Percentiles rank a stretch among this genome's conserved stretches.
phyloP scores from a whole-genome alignment of 2,329 filamentous ascomycete species.

The Lachnellula arida region DNA sequence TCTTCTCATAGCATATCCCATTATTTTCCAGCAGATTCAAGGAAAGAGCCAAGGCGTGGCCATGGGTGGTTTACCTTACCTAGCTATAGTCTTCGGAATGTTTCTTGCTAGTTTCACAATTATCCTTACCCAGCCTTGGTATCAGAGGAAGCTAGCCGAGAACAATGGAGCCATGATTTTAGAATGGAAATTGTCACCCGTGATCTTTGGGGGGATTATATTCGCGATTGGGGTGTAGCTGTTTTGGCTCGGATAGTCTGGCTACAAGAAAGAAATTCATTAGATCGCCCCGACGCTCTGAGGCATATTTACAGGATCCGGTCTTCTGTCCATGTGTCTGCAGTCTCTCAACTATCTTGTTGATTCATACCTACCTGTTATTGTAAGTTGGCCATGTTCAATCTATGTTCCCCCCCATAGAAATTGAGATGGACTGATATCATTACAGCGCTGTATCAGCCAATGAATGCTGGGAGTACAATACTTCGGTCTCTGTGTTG shows the following conservation, averaged over 20 bases:
- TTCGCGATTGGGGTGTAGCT: neutral
- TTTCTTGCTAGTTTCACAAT: constrained; percentile 52
- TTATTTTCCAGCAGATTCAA: constrained; percentile 59
- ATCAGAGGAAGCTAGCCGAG: neutral
- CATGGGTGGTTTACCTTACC: constrained; percentile 59
- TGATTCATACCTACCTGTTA: constrained; percentile 54
- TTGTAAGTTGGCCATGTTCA: too few relatives aligned
- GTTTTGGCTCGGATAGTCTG: neutral
- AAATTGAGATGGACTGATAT: too few relatives aligned
- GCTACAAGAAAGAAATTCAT: constrained; percentile 39
- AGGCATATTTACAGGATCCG: constrained; percentile 61
- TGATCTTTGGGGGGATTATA: neutral
- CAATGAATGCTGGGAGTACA: too few relatives aligned
- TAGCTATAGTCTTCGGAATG: constrained; percentile 58
- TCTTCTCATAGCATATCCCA: constrained; percentile 46
- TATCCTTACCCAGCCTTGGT: constrained; percentile 31
- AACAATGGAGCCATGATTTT: neutral
- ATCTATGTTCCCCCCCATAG: too few relatives aligned
- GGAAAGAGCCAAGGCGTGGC: constrained; percentile 55
- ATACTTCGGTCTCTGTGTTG: too few relatives aligned
- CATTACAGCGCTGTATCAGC: too few relatives aligned
- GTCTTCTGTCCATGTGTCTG: constrained; percentile 75
- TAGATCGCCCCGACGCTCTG: constrained; percentile 58
- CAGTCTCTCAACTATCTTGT: constrained; percentile 74
- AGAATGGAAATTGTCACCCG: neutral